These are phyloP conservation scores for Knufia fluminis DNA, from an alignment of 2,329 filamentous ascomycete species.

Conservation along the genomic window DNA sequence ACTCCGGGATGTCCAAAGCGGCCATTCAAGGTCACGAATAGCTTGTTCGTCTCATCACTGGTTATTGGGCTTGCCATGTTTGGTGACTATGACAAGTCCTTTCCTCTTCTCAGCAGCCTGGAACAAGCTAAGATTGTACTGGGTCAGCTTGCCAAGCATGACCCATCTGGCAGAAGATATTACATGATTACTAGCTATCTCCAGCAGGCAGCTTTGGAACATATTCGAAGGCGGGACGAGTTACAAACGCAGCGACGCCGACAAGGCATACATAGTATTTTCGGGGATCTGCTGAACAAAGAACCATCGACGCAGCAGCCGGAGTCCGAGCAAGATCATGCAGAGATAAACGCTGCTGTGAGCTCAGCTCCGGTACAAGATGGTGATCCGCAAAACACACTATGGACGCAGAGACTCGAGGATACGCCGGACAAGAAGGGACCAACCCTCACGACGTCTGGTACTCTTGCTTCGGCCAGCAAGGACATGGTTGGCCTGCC, in stretches of 20 bases:
- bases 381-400: not conserved
- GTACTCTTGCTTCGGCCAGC: slow-evolving; percentile 15
- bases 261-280: slow-evolving; percentile 34
- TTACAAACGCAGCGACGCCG: slow-evolving; percentile 33
- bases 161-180: slow-evolving; percentile 19
- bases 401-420: not conserved
- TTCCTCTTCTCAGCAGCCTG: slow-evolving; percentile 23
- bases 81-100: slow-evolving; percentile 23
- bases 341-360: not conserved
- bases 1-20: slow-evolving; percentile 19
- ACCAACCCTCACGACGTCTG: slow-evolving; percentile 23
- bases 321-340: not conserved
- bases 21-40: slow-evolving; percentile 22
- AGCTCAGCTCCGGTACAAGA: not conserved
- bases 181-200: slow-evolving; percentile 32
- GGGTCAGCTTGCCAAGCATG: slow-evolving; percentile 19
- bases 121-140: slow-evolving; percentile 21
- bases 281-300: slow-evolving; percentile 25
- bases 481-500: not conserved
- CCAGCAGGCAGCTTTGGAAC: slow-evolving; percentile 31
- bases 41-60: slow-evolving; percentile 21
- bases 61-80: slow-evolving; percentile 24
- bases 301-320: not conserved
- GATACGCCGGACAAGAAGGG: slow-evolving; percentile 12
- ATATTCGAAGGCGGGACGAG: slow-evolving; percentile 30